These are phyloP conservation scores for Candida ascalaphidarum DNA, from an alignment of 805 yeast genomes.

Conservation along the genomic window DNA sequence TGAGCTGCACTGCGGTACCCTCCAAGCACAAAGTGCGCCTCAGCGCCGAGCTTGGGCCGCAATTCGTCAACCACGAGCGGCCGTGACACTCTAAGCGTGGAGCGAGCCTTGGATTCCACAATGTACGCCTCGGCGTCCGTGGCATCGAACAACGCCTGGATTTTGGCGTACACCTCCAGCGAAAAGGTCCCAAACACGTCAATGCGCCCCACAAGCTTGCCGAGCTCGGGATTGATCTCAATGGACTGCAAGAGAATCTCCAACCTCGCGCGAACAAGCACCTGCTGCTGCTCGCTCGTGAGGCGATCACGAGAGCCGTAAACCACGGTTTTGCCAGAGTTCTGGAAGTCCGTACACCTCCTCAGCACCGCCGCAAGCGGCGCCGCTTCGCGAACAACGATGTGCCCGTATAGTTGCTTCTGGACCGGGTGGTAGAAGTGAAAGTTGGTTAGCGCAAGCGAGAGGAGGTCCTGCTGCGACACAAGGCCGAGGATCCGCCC, in stretches of 20 bases:
- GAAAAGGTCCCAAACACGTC: no score
- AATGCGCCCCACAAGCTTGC: no score
- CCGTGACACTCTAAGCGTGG: constrained; percentile 1
- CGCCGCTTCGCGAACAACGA: constrained; percentile 14
- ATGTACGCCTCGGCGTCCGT: constrained; percentile 2
- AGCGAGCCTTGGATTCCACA: constrained; percentile 1
- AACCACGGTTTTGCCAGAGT: constrained; percentile 13
- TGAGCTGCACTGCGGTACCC: no score
- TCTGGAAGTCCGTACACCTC: constrained; percentile 12
- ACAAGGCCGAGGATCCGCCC: constrained; percentile 10
- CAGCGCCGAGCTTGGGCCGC: no score
- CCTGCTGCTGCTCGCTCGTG: constrained; percentile 11
- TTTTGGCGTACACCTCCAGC: no score
- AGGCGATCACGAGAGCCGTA: constrained; percentile 13
- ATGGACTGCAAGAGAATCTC: constrained; percentile 31
- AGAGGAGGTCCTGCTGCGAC: constrained; percentile 22
- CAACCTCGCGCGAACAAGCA: constrained; percentile 27
- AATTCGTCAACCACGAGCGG: constrained; percentile 1
- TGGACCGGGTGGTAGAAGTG: constrained; percentile 25
- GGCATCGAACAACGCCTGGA: no score
- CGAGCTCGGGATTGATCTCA: constrained; percentile 22
- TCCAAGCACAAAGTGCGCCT: no score
- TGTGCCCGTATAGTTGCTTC: constrained; percentile 15
- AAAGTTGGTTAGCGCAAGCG: constrained; percentile 25
- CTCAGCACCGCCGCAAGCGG: constrained; percentile 4